Conservation (phyloP, 2,329 filamentous ascomycete genomes). For the Colletotrichum cordylinicola region DNA sequence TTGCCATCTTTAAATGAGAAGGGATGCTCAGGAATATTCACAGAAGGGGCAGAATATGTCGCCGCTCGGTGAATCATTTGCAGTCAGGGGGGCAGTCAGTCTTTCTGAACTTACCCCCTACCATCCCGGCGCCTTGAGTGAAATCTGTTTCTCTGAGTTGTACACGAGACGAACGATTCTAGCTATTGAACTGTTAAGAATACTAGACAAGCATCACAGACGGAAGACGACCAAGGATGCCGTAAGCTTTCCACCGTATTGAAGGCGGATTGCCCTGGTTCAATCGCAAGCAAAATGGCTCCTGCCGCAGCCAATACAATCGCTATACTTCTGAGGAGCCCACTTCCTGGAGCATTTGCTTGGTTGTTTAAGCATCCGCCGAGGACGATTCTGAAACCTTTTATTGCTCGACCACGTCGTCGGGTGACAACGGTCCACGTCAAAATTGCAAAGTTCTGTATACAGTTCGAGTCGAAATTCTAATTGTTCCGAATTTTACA, state of each 20-base stretch:
- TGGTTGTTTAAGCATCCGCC: background rate
- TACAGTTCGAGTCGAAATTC: no score
- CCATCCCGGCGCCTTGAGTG: background rate
- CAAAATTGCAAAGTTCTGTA: no score
- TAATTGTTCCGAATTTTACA: no score
- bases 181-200: background rate
- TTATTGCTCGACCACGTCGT: no score
- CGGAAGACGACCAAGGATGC: background rate
- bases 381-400: no score
- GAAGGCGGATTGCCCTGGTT: background rate
- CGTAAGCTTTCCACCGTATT: fast-evolving
- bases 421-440: no score
- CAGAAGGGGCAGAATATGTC: no score
- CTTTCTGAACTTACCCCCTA: background rate
- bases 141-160: fast-evolving
- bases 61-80: no score
- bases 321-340: no score
- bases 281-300: background rate
- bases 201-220: background rate
- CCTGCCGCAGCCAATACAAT: background rate
- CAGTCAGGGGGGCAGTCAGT: background rate
- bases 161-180: background rate
- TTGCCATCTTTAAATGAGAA: background rate
- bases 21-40: fast-evolving
- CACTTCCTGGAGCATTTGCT: no score